A percentile compares a stretch with the other conserved stretches of the same genome.
Conservation (phyloP, 2,329 filamentous ascomycete species). For the Myriosclerotinia curreyana region DNA sequence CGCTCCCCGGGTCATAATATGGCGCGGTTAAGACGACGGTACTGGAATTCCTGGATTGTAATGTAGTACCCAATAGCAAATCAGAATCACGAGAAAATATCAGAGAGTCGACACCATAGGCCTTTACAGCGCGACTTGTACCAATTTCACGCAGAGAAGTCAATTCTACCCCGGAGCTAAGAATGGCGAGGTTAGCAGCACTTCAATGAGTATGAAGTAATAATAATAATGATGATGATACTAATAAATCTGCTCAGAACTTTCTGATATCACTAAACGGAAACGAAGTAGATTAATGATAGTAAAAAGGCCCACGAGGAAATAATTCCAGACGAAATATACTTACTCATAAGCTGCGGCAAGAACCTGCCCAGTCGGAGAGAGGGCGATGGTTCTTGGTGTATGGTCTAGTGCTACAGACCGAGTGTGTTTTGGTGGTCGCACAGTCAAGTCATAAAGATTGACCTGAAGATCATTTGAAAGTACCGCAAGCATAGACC, state of each 20-base stretch:
- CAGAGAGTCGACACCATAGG: conserved; percentile 69
- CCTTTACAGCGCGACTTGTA: conserved; percentile 68
- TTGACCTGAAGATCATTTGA: conserved; percentile 82
- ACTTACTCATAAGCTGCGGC: conserved; percentile 73
- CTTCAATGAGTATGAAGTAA: neutral
- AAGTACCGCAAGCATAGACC: conserved; percentile 71
- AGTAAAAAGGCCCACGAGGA: too few relatives aligned
- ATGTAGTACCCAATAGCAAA: conserved; percentile 73
- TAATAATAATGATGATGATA: too few relatives aligned
- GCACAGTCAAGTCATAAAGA: conserved; percentile 68
- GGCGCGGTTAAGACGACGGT: conserved; percentile 71
- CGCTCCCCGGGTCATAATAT: conserved; percentile 70
- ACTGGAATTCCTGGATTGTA: conserved; percentile 60
- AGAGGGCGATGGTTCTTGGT: conserved; percentile 74
- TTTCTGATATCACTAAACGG: neutral
- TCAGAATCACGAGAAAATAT: conserved; percentile 76
- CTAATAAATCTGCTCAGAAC: neutral
- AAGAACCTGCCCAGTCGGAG: conserved; percentile 76
- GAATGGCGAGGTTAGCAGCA: conserved; percentile 4
- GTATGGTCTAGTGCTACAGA: conserved; percentile 75
- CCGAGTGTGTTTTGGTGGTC: conserved; percentile 67
- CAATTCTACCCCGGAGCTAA: conserved; percentile 72
- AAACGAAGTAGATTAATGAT: neutral
- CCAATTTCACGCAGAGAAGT: conserved; percentile 66
- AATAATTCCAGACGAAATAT: neutral